Evolutionary conservation across 306 rosid species (phyloP).

Genomic region (Vicia faba): DNA sequence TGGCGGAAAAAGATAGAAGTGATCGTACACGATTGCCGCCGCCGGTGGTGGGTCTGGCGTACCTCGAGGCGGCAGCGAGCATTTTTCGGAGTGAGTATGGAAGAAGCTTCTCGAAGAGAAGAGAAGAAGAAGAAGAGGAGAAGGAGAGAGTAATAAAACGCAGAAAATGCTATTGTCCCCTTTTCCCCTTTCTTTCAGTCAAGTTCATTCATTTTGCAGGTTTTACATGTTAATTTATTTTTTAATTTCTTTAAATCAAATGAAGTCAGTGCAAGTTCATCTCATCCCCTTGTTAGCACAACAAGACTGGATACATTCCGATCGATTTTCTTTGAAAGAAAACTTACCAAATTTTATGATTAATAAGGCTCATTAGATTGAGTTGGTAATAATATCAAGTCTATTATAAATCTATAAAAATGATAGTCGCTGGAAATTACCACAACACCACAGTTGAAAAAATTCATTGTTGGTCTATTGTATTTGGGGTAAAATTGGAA

Average conservation of each 20-base stretch:
- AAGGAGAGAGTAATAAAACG: not conserved
- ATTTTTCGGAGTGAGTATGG: constrained; percentile 7
- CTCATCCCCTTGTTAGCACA: not conserved
- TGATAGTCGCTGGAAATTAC: too few relatives aligned
- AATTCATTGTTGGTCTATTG: too few relatives aligned
- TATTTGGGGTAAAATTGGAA: too few relatives aligned
- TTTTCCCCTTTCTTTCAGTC: constrained; percentile 24
- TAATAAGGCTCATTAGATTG: too few relatives aligned
- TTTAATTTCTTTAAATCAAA: not conserved
- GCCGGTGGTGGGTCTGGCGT: constrained; percentile 32
- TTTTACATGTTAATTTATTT: not conserved
- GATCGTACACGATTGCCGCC: constrained; percentile 36
- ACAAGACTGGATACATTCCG: not conserved
- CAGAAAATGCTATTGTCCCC: not conserved
- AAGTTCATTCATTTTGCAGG: constrained; percentile 27
- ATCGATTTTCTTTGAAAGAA: too few relatives aligned
- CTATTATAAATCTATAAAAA: too few relatives aligned
- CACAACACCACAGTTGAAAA: too few relatives aligned
- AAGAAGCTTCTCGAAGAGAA: too few relatives aligned
- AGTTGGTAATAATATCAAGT: too few relatives aligned
- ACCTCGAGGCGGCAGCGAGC: constrained; percentile 54
- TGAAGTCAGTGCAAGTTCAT: not conserved
- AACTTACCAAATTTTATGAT: too few relatives aligned
- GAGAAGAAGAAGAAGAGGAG: not conserved
- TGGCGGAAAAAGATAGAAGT: constrained; percentile 37